These are phyloP conservation scores for Lyophyllum semitale DNA, from an alignment of 768 basidiomycete species.

Conservation along the genomic window DNA sequence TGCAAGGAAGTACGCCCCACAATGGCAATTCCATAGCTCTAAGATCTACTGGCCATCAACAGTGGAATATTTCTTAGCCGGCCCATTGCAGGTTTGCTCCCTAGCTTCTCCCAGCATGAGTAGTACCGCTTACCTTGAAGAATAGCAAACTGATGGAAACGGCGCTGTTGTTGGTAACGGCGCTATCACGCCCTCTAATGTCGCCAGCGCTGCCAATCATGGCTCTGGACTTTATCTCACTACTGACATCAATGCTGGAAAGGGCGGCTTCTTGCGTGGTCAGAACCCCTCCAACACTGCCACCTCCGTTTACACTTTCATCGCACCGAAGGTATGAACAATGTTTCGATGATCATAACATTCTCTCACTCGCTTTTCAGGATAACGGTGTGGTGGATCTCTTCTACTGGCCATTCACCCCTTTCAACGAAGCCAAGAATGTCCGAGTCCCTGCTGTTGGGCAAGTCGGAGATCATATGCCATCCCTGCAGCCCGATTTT, in stretches of 20 bases:
- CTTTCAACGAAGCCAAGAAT: conserved; percentile 19
- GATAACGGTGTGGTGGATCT: conserved; percentile 18
- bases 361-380: not conserved
- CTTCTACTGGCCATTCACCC: conserved; percentile 19
- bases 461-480: conserved; percentile 18
- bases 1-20: conserved; percentile 18
- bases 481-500: not conserved
- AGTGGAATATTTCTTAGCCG: conserved; percentile 16
- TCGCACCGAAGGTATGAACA: conserved; percentile 16
- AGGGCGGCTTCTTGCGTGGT: conserved; percentile 14
- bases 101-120: not conserved
- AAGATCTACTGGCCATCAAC: conserved; percentile 19
- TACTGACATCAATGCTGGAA: conserved; percentile 13
- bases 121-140: not conserved
- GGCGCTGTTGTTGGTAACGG: conserved; percentile 14
- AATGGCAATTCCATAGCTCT: conserved; percentile 16
- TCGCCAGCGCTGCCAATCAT: conserved; percentile 9
- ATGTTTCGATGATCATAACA: not conserved
- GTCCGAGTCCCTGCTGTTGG: conserved; percentile 13
- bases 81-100: conserved; percentile 16
- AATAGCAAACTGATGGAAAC: conserved; percentile 13
- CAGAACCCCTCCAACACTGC: conserved; percentile 17
- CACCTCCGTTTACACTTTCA: conserved; percentile 15
- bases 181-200: conserved; percentile 6
- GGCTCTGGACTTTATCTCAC: conserved; percentile 14